Conservation (phyloP, 495 filamentous ascomycete species). For the Lepraria neglecta region DNA sequence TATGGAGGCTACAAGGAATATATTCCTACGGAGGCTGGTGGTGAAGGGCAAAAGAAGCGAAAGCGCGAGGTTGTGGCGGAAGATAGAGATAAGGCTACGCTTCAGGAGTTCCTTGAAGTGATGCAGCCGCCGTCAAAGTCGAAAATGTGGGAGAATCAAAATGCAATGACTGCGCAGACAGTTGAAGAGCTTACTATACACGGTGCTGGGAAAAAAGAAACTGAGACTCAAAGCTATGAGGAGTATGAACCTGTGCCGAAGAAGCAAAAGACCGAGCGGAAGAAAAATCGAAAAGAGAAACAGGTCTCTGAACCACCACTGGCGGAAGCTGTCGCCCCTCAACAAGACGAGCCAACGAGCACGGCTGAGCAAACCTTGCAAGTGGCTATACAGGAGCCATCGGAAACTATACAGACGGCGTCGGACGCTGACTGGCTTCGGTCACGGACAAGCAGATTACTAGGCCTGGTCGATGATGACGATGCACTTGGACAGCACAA, state of each 20-base stretch:
- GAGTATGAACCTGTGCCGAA: slow-evolving; percentile 59
- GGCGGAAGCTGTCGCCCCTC: background rate
- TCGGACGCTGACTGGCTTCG: slow-evolving; percentile 90
- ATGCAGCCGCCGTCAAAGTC: slow-evolving; percentile 66
- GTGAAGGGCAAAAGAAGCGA: background rate
- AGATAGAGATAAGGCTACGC: slow-evolving; percentile 54
- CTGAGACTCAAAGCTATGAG: slow-evolving; percentile 47
- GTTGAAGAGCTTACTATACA: background rate
- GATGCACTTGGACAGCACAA: slow-evolving; percentile 37
- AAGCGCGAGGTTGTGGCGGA: slow-evolving; percentile 19
- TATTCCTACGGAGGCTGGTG: background rate
- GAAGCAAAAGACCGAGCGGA: slow-evolving; percentile 31
- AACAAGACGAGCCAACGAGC: background rate
- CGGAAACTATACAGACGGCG: slow-evolving; percentile 28
- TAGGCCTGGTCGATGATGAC: slow-evolving; percentile 74
- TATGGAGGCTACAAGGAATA: background rate
- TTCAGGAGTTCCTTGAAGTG: slow-evolving; percentile 79
- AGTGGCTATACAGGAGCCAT: background rate
- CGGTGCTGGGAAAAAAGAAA: background rate
- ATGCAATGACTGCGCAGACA: slow-evolving; percentile 37
- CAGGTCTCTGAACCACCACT: background rate
- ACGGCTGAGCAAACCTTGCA: background rate
- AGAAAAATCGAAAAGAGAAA: slow-evolving; percentile 12
- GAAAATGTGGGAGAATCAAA: slow-evolving; percentile 60
- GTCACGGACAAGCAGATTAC: slow-evolving; percentile 80